Conservation (phyloP, 345 rosid genomes). For the Pseudoturritis turrita region DNA sequence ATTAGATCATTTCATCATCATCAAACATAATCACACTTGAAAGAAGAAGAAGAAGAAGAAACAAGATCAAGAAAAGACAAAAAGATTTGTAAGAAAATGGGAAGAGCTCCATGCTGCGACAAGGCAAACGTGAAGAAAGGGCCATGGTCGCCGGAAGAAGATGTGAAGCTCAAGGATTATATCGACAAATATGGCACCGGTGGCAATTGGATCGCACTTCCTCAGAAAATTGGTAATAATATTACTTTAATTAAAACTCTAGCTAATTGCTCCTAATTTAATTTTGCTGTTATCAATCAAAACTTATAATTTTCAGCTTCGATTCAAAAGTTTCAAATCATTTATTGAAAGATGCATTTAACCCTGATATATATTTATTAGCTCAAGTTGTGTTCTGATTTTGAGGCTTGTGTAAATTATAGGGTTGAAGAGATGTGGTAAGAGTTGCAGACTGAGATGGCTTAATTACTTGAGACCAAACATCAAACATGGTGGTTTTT, state of each 20-base stretch:
- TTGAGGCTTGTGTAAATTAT: conserved; percentile 16
- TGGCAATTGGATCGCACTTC: conserved; percentile 97
- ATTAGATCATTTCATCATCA: conserved; percentile 27
- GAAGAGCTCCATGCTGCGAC: conserved; percentile 98
- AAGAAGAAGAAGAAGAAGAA: conserved; percentile 8
- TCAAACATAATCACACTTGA: conserved; percentile 2
- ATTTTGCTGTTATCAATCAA: background rate
- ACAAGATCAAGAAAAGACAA: conserved; percentile 12
- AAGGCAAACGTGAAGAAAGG: conserved; percentile 91
- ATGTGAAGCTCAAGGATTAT: conserved; percentile 83
- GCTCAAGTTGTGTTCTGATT: background rate
- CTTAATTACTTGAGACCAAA: conserved; percentile 93
- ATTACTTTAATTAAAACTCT: too few species aligned
- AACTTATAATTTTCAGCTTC: background rate
- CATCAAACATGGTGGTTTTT: conserved; percentile 95
- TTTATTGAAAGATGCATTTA: background rate
- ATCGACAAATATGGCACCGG: conserved; percentile 84
- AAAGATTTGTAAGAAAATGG: conserved; percentile 42
- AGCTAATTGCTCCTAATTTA: background rate
- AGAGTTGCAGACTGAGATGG: conserved; percentile 98
- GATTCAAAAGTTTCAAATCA: background rate
- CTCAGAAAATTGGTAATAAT: conserved; percentile 85
- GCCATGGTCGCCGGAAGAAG: conserved; percentile 98
- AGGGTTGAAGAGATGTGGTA: conserved; percentile 97
- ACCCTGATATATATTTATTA: background rate